Evolutionary conservation across 495 filamentous ascomycete species (phyloP), one percentile per base, ranked within the genome.

Genomic region (Umbilicaria muhlenbergii): DNA sequence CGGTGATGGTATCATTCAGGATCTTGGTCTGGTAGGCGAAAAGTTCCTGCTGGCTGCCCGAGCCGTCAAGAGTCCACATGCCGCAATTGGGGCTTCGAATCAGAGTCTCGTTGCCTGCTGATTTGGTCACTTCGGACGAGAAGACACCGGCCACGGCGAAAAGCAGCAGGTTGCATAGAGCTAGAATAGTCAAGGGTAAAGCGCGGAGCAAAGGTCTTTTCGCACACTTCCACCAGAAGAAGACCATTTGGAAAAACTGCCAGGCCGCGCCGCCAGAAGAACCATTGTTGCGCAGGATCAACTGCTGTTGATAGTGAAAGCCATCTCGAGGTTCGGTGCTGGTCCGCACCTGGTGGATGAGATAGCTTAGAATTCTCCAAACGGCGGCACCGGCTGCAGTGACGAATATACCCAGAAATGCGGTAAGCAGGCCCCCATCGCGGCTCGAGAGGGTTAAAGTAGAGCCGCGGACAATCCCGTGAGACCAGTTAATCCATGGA

Each of bases 401-500:
- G 32, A 70, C 59, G 32, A 66, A 62, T 2, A 64, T 53, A 15
- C 58, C 62, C 7, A 70, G 49, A 34, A 65, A 62, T 2, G 64
- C 63, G 17, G 54, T 61, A 10, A 70, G 48, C 31, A 69, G 38
- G 11, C 46, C 60, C 11, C 57, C 65, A 46, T 62, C 36, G 1
- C 42, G 39, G 42, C 51, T 39, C 7, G 48, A 54, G 2, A 69
- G 42, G 10, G 66, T 70, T 38, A 67, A 34, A 0, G 66, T 70
- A 2, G 65, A 54, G 15, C 67, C 67, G 13, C 52, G 41, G 15
- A 64, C 15, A 13, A 15, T 41, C 3, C 58, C 61, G 32, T 57
- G 54, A 15, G 57, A 58, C 58, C 63, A 66, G 41, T 70, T 67
- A 38, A 60, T 61, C 67, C 67, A 70, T 32, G 48, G 39, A 18